Evolutionary conservation across 169 alveolate species (phyloP).

Genomic region (Miamiensis avidus): DNA sequence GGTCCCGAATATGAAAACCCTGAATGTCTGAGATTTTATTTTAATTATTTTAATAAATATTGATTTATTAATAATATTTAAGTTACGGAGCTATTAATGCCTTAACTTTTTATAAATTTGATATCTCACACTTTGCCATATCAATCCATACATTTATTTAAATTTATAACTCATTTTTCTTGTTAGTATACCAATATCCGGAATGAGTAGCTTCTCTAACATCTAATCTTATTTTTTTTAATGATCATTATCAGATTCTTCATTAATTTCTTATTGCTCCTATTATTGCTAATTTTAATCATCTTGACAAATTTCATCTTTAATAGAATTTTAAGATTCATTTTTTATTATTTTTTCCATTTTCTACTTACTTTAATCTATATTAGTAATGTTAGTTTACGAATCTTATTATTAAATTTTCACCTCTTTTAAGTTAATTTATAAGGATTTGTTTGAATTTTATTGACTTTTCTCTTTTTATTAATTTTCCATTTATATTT

Average conservation of each 20-base stretch:
- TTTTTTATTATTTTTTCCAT: too few relatives aligned
- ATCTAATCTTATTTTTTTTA: constrained; percentile 7
- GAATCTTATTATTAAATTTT: too few relatives aligned
- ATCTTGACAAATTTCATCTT: not conserved
- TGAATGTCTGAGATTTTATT: constrained; percentile 43
- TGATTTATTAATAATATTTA: not conserved
- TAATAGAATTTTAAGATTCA: too few relatives aligned
- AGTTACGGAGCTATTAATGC: constrained; percentile 61
- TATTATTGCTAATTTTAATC: not conserved
- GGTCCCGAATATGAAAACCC: constrained; percentile 60
- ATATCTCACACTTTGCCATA: constrained; percentile 46
- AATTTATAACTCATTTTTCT: constrained; percentile 35
- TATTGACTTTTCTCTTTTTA: too few relatives aligned
- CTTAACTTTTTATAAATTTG: constrained; percentile 30
- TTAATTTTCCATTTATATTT: not conserved
- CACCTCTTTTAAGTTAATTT: too few relatives aligned
- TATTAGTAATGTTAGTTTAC: too few relatives aligned
- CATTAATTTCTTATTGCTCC: not conserved
- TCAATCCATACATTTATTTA: constrained; percentile 53
- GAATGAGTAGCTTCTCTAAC: constrained; percentile 52
- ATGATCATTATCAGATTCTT: not conserved
- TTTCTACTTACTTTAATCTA: too few relatives aligned
- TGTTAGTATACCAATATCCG: constrained; percentile 57
- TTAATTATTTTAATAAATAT: too few relatives aligned
- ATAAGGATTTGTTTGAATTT: too few relatives aligned